These are phyloP conservation scores for Leccinum pellstonianum DNA, from an alignment of 768 basidiomycete genomes.

Conservation along the genomic window DNA sequence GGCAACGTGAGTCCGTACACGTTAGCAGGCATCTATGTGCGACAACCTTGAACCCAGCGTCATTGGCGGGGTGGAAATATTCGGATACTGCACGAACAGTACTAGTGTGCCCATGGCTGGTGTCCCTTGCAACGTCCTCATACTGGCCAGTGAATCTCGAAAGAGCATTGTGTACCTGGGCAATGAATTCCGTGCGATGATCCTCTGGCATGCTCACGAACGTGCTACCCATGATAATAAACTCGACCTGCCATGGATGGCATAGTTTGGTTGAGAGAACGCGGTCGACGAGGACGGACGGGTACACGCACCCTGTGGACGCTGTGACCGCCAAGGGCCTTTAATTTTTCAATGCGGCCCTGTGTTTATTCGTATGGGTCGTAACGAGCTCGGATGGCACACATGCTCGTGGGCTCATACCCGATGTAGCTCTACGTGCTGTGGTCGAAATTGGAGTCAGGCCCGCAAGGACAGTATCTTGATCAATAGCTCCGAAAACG, in stretches of 20 bases:
- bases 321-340: slow-evolving; percentile 81
- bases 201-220: slow-evolving; percentile 99
- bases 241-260: slow-evolving; percentile 59
- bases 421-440: slow-evolving; percentile 96
- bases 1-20: slow-evolving; percentile 1
- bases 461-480: slow-evolving; percentile 98
- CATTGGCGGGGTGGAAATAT: slow-evolving; percentile 95
- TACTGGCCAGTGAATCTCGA: slow-evolving; percentile 94
- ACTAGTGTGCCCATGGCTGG: slow-evolving; percentile 87
- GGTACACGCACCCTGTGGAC: slow-evolving; percentile 79
- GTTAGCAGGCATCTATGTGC: slow-evolving; percentile 91
- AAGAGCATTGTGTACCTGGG: slow-evolving; percentile 94
- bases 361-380: slow-evolving; percentile 98
- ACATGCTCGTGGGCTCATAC: slow-evolving; percentile 74
- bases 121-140: slow-evolving; percentile 98
- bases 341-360: slow-evolving; percentile 93
- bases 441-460: slow-evolving; percentile 99
- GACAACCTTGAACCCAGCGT: slow-evolving; percentile 99
- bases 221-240: slow-evolving; percentile 97
- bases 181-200: slow-evolving; percentile 89
- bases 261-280: not conserved
- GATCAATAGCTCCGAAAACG: too few relatives aligned
- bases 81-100: slow-evolving; percentile 94
- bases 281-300: not conserved
- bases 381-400: slow-evolving; percentile 33